Percentiles rank a stretch among this genome's conserved stretches.
Conservation (phyloP, 345 rosid genomes). For the Camelina laxa region DNA sequence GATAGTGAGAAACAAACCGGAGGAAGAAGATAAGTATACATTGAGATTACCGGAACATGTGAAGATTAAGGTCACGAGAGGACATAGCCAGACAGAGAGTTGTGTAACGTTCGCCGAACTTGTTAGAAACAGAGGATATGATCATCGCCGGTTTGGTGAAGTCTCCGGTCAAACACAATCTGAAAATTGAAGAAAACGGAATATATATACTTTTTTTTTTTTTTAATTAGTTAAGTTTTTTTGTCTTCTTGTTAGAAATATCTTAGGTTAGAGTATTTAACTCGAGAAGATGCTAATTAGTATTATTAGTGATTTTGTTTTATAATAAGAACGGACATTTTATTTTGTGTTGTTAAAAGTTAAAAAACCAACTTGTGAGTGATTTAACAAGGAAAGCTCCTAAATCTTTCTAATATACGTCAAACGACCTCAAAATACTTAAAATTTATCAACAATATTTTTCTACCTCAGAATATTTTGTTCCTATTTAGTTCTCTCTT, state of each 20-base stretch:
- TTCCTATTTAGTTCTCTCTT: too few species aligned
- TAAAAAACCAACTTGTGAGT: neutral
- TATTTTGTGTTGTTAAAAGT: neutral
- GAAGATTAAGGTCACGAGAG: slow-evolving; percentile 51
- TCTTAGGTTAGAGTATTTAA: slow-evolving; percentile 20
- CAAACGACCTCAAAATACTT: too few species aligned
- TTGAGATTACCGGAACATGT: slow-evolving; percentile 64
- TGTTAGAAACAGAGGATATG: slow-evolving; percentile 33
- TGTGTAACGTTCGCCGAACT: slow-evolving; percentile 65
- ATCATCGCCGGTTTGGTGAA: slow-evolving; percentile 46
- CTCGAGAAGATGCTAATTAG: slow-evolving; percentile 29
- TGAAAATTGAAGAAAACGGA: neutral
- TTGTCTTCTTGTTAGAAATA: slow-evolving; percentile 20
- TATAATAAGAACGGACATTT: slow-evolving; percentile 16
- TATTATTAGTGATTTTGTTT: slow-evolving; percentile 11
- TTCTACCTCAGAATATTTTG: too few species aligned
- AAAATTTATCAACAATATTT: too few species aligned
- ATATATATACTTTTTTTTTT: neutral
- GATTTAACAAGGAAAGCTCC: neutral
- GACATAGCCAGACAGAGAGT: slow-evolving; percentile 56
- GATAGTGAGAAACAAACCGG: slow-evolving; percentile 43
- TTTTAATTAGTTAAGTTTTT: slow-evolving; percentile 5
- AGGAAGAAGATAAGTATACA: slow-evolving; percentile 58
- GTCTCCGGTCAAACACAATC: slow-evolving; percentile 40
- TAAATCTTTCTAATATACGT: too few species aligned